Evolutionary conservation across 2,329 filamentous ascomycete genomes (phyloP).

Genomic region (Botrytis tulipae): DNA sequence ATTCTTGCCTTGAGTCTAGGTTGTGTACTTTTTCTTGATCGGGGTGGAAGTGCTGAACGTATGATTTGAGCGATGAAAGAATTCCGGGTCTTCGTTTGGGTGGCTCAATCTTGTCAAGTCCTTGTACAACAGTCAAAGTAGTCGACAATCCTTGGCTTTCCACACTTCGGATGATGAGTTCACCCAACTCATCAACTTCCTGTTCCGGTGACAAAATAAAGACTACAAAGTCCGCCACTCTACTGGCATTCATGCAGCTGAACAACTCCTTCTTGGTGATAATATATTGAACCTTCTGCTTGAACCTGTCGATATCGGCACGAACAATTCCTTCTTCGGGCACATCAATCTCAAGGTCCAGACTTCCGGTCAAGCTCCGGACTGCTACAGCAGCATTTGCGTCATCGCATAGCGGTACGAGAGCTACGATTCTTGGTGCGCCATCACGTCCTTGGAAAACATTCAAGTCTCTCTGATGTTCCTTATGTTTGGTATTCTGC

Average conservation of each 20-base stretch:
- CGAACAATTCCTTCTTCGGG: slow-evolving; percentile 57
- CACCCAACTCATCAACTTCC: slow-evolving; percentile 81
- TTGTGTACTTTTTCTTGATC: slow-evolving; percentile 88
- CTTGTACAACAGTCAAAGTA: slow-evolving; percentile 80
- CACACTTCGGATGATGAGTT: slow-evolving; percentile 79
- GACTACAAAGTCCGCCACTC: slow-evolving; percentile 87
- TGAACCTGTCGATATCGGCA: slow-evolving; percentile 83
- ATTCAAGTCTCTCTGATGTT: slow-evolving; percentile 73
- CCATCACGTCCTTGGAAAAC: slow-evolving; percentile 86
- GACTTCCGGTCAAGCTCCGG: slow-evolving; percentile 67
- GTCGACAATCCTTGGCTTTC: slow-evolving; percentile 95
- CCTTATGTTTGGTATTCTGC: slow-evolving; percentile 77
- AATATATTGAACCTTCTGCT: slow-evolving; percentile 88
- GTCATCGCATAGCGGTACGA: slow-evolving; percentile 79
- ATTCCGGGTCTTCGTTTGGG: slow-evolving; percentile 76
- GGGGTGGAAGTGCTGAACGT: slow-evolving; percentile 92
- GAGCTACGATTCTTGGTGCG: slow-evolving; percentile 81
- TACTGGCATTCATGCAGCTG: slow-evolving; percentile 78
- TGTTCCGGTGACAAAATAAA: slow-evolving; percentile 78
- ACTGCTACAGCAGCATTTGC: slow-evolving; percentile 67
- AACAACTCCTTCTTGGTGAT: slow-evolving; percentile 71
- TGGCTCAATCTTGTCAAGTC: slow-evolving; percentile 73
- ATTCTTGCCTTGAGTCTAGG: slow-evolving; percentile 85
- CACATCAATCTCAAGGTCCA: slow-evolving; percentile 72
- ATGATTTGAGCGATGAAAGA: slow-evolving; percentile 81